Base-by-base conservation (phyloP, 2,329 filamentous ascomycete species). In the Cephalotrichum gorgonifer region DNA sequence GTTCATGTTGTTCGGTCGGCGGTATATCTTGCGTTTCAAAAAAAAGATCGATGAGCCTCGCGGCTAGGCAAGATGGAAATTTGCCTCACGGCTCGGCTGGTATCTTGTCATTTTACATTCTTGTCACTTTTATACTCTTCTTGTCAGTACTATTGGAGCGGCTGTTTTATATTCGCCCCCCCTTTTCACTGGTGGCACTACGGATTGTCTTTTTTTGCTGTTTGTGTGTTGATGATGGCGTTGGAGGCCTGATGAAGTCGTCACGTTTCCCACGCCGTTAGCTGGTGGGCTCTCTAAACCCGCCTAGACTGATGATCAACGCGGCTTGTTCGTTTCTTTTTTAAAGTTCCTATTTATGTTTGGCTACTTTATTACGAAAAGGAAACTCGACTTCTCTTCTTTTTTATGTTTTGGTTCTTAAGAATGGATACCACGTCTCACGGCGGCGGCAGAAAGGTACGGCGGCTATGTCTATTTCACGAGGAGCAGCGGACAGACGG, bases 61-160 rank as follows among this genome's bases (percentile, higher is more conserved):
- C 48, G 48, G 48, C 48, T 50, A 39, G 43, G 43, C 48, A 45
- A 50, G 43, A 50, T 22, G 14, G 22, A 30, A 35, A 25, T 43
- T 45, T 41, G 48, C 48, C 48, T 50, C 48, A 50, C 48, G 48
- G 48, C 48, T 46, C 42, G 48, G 42, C 26, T 35, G 48, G 42
- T 45, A 45, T 39, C 33, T 20, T 49, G 43, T 49, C 39, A 5
- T 31, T n/a, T 30, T 28, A 25, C 23, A 31, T 43, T 11, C 38
- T 35, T 17, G 15, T 17, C 6, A 9, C 12, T 27, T 31, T n/a
- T 43, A 12, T 31, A 15, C 15, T 39, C 17, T 17, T 17, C 31
- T 25, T 28, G n/a, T 33, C 28, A 33, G 30, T 6, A 17, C 26
- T 26, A 12, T 26, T 6, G 30, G 30, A 15, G 30, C 30, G 15